These are phyloP conservation scores for Pythium folliculosum DNA, from an alignment of 352 stramenopile species.

Conservation along the genomic window DNA sequence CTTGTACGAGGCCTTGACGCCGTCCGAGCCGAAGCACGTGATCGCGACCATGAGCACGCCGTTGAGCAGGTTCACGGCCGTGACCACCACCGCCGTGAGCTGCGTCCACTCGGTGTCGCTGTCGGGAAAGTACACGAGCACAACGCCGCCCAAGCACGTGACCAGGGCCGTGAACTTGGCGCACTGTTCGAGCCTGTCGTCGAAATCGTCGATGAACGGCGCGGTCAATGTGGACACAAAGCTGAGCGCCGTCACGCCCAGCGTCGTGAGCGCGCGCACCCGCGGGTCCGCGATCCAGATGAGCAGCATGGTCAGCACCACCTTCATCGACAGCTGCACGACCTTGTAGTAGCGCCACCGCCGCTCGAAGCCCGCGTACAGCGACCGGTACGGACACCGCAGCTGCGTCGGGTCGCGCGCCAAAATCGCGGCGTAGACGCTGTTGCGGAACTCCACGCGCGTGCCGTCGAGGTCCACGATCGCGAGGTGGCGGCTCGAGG, in stretches of 20 bases:
- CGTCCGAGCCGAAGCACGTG: slow-evolving; percentile 36
- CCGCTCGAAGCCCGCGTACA: slow-evolving; percentile 53
- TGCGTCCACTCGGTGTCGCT: slow-evolving; percentile 18
- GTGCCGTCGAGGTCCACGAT: slow-evolving; percentile 48
- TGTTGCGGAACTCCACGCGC: slow-evolving; percentile 39
- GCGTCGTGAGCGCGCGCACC: slow-evolving; percentile 23
- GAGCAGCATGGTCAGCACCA: slow-evolving; percentile 39
- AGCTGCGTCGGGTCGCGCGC: slow-evolving; percentile 40
- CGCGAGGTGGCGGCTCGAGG: slow-evolving; percentile 11
- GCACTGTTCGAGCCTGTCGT: slow-evolving; percentile 54
- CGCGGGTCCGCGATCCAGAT: slow-evolving; percentile 23
- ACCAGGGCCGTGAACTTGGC: slow-evolving; percentile 37
- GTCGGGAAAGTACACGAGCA: slow-evolving; percentile 30
- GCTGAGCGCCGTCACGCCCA: slow-evolving; percentile 31
- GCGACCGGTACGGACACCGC: slow-evolving; percentile 47
- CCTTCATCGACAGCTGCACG: slow-evolving; percentile 45
- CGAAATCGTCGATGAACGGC: slow-evolving; percentile 48
- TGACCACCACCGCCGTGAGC: slow-evolving; percentile 33
- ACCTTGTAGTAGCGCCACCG: slow-evolving; percentile 60
- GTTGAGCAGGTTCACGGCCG: slow-evolving; percentile 42
- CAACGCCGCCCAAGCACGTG: slow-evolving; percentile 34
- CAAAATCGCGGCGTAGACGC: slow-evolving; percentile 47
- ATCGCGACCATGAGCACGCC: slow-evolving; percentile 39
- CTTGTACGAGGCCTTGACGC: slow-evolving; percentile 31
- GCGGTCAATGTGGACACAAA: slow-evolving; percentile 39